phyloP scores from a whole-genome alignment of 1,284 basidiomycete genomes.

The Papiliotrema laurentii region DNA sequence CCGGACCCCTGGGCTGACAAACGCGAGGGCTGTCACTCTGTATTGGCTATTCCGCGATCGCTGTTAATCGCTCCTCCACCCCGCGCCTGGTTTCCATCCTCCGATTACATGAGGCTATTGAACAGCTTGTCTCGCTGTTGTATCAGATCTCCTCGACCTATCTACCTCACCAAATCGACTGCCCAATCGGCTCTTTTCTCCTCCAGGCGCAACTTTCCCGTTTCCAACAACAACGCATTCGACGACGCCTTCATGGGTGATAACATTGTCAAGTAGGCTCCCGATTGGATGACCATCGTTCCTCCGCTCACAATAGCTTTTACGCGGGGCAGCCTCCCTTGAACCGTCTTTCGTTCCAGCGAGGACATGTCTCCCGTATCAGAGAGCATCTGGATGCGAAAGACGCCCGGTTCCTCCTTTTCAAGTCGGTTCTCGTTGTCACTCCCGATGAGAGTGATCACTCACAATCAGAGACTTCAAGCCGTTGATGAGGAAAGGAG shows the following conservation, averaged over 20 bases:
- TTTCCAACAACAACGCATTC: background rate
- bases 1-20: too few species aligned
- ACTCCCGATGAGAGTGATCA: background rate
- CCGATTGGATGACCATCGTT: background rate
- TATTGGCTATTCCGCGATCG: too few species aligned
- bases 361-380: slow-evolving; percentile 65
- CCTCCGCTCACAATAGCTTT: slow-evolving; percentile 52
- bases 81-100: too few species aligned
- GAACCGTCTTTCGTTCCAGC: slow-evolving; percentile 80
- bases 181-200: too few species aligned
- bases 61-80: too few species aligned
- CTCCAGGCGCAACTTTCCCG: too few species aligned
- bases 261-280: slow-evolving; percentile 45
- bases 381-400: slow-evolving; percentile 61
- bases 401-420: slow-evolving; percentile 66
- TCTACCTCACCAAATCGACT: background rate
- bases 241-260: slow-evolving; percentile 33
- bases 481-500: slow-evolving; percentile 39
- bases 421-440: slow-evolving; percentile 50
- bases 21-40: too few species aligned
- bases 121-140: too few species aligned
- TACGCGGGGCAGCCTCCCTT: slow-evolving; percentile 69
- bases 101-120: too few species aligned
- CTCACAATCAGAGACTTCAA: slow-evolving; percentile 28
- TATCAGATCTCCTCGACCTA: too few species aligned